Evolutionary conservation across 1,284 basidiomycete genomes (phyloP), one percentile per base, ranked within the genome.

Genomic region (Paramarasmius palmivorus): DNA sequence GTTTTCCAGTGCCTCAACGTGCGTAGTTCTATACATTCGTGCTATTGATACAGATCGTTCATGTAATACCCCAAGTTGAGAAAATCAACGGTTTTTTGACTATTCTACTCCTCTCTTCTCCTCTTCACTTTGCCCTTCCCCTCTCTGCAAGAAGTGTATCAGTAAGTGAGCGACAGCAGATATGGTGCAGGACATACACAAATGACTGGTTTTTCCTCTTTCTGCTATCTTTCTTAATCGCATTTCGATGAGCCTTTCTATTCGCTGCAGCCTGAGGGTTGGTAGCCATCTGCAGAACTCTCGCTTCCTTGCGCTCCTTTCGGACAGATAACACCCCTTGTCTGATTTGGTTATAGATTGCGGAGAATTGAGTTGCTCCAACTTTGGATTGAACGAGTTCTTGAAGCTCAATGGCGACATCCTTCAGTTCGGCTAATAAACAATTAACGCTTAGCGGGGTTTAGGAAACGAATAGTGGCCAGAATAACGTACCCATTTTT

Each of bases 361-460:
- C 69, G 2, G 93, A 84, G 71, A 97, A 99, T 53, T 79, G 81
- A 1, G 88, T 89, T 12, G 87, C 84, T 23, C 95, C 95, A 35
- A 97, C 88, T 74, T 93, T 93, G 42, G 73, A 69, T 65, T 95
- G 95, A 0, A 99, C 73, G 15, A 98, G 81, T 53, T 95, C 92
- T 63, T 94, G 90, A 10, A 99, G 75, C 69, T 99, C 95, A 12
- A 82, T 76, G 0, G 92, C 88, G 0, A 95, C 79, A 3, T 81
- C 83, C 68, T 93, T 92, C 35, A 99, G 75, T 48, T 94, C 92
- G 35, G 90, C 95, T 95, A n/a, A n/a, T n/a, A n/a, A n/a, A 57
- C 22, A 54, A 53, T 37, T 32, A 45, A 14, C 52, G 55, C 15
- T 36, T 17, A 22, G 29, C 14, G 4, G 23, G n/a, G n/a, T n/a